phyloP scores from a whole-genome alignment of 106 monocot species.

The Chionographis japonica region DNA sequence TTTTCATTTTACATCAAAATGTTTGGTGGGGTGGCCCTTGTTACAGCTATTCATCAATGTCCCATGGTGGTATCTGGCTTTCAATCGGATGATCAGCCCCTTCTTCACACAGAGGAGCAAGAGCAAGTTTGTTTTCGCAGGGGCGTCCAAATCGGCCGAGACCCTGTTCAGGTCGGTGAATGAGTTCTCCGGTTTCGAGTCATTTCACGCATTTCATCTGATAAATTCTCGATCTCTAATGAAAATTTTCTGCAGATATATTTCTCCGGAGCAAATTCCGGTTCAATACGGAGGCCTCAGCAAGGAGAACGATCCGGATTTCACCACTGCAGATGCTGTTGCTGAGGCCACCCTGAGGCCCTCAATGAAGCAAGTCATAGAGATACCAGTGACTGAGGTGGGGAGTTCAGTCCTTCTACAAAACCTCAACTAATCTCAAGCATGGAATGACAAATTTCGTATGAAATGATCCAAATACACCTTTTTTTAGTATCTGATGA shows the following conservation, averaged over 20 bases:
- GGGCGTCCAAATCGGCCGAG: conserved; percentile 45
- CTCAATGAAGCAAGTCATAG: conserved; percentile 13
- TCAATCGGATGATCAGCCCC: conserved; percentile 54
- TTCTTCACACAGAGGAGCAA: conserved; percentile 61
- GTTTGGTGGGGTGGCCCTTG: background rate
- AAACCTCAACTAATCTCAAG: background rate
- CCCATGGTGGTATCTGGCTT: conserved; percentile 69
- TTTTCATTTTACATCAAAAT: background rate
- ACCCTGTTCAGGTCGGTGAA: conserved; percentile 40
- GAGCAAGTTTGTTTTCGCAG: conserved; percentile 70
- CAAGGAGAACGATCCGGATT: conserved; percentile 20
- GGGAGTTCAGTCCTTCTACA: background rate
- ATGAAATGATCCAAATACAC: too few species aligned
- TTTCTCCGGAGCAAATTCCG: conserved; percentile 36
- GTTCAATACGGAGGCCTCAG: conserved; percentile 28
- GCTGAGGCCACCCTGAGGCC: conserved; percentile 23
- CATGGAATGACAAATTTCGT: too few species aligned
- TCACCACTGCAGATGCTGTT: conserved; percentile 20
- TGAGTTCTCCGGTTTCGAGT: background rate
- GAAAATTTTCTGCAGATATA: conserved; percentile 14
- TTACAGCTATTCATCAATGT: conserved; percentile 57
- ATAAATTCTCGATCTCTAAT: too few species aligned
- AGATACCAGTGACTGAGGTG: conserved; percentile 19
- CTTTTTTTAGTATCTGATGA: too few species aligned
- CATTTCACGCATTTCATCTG: background rate